These are phyloP conservation scores for Chionographis japonica DNA, from an alignment of 106 monocot species.

Conservation along the genomic window DNA sequence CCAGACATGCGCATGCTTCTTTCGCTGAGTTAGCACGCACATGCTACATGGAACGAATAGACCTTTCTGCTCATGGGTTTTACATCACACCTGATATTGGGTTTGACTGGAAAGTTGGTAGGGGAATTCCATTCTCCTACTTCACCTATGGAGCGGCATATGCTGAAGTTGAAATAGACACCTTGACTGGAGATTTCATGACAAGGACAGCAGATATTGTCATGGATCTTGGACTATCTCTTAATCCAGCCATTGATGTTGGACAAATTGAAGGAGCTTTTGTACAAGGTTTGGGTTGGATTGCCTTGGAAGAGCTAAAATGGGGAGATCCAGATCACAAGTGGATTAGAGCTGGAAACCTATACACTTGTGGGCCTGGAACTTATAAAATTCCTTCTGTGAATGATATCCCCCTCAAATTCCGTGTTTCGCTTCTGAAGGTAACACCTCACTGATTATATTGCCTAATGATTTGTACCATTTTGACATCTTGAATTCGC, in stretches of 20 bases:
- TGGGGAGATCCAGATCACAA: conserved; percentile 94
- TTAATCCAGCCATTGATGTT: conserved; percentile 94
- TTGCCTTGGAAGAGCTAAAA: conserved; percentile 92
- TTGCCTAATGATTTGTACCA: neutral
- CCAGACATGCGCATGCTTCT: conserved; percentile 37
- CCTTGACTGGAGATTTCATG: conserved; percentile 89
- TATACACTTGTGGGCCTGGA: conserved; percentile 90
- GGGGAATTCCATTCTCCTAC: conserved; percentile 74
- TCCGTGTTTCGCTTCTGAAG: conserved; percentile 93
- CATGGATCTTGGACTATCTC: conserved; percentile 90
- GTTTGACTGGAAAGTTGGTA: conserved; percentile 65
- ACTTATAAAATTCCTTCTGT: conserved; percentile 87
- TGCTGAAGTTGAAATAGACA: conserved; percentile 95
- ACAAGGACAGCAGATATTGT: conserved; percentile 69
- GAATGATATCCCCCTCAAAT: conserved; percentile 92
- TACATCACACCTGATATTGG: conserved; percentile 83
- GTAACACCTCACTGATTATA: conserved; percentile 19
- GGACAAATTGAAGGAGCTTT: conserved; percentile 99
- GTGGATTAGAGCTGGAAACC: conserved; percentile 80
- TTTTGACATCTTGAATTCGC: neutral
- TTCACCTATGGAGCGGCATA: conserved; percentile 90
- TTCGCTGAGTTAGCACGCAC: conserved; percentile 74
- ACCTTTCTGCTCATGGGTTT: conserved; percentile 96
- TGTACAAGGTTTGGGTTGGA: conserved; percentile 95
- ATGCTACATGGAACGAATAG: conserved; percentile 76